Percentiles rank a stretch among this genome's conserved stretches.
Evolutionary conservation across 352 stramenopile genomes (phyloP).

Genomic region (Aphanomyces invadans): DNA sequence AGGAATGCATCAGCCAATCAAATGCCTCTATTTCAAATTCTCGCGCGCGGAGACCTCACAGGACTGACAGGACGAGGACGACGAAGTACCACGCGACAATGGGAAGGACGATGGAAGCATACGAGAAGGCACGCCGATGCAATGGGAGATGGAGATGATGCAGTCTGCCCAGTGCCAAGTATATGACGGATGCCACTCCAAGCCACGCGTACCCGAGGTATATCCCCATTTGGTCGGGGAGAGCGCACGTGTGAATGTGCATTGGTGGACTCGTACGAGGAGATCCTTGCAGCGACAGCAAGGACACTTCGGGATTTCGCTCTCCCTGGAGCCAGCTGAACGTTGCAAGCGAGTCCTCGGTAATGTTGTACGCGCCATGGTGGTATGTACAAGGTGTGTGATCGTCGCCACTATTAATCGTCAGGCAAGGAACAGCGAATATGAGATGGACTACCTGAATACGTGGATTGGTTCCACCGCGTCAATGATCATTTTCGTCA

Average conservation of each 20-base stretch:
- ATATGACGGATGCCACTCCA: not conserved
- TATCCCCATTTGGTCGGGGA: constrained; percentile 1
- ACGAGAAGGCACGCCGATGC: not conserved
- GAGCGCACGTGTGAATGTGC: not conserved
- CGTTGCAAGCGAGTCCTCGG: not conserved
- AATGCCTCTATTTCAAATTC: not conserved
- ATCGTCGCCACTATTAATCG: constrained; percentile 2
- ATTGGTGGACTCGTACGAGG: not conserved
- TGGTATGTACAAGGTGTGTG: constrained; percentile 2
- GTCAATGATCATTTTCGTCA: not conserved
- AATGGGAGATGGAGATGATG: not conserved
- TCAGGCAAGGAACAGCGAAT: too few species aligned
- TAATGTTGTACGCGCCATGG: not conserved
- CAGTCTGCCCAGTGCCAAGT: not conserved
- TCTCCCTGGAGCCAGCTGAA: constrained; percentile 10
- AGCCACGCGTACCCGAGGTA: not conserved
- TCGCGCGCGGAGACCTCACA: not conserved
- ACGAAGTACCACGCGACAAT: not conserved
- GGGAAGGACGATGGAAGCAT: not conserved
- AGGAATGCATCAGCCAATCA: constrained; percentile 18
- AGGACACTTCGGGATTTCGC: not conserved
- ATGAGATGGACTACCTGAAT: not conserved
- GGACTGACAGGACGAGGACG: not conserved
- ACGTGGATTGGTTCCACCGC: constrained; percentile 1
- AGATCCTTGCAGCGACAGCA: not conserved